Evolutionary conservation across 2,329 filamentous ascomycete species (phyloP).

Genomic region (Verticillium zaregamsianum): DNA sequence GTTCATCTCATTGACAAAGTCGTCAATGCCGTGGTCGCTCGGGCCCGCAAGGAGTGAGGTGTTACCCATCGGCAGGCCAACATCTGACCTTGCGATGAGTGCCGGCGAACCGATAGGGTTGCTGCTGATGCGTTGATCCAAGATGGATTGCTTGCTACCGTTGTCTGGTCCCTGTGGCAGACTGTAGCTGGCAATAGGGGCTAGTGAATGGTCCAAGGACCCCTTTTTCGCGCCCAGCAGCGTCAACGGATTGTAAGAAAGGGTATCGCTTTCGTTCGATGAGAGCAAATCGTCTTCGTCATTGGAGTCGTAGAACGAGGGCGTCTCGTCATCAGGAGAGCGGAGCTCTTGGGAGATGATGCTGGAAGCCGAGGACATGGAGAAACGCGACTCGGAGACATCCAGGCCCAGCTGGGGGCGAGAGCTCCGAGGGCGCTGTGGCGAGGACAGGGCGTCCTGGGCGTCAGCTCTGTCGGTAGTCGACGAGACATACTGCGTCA

Average conservation of each 20-base stretch:
- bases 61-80: constrained; percentile 4
- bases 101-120: constrained; percentile 4
- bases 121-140: not conserved
- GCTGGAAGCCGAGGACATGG: constrained; percentile 25
- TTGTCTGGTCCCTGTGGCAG: constrained; percentile 32
- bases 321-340: constrained; percentile 35
- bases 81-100: constrained; percentile 2
- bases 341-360: constrained; percentile 29
- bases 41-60: constrained; percentile 25
- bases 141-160: constrained; percentile 14
- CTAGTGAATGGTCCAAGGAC: constrained; percentile 17
- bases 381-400: constrained; percentile 21
- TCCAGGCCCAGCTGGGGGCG: constrained; percentile 9
- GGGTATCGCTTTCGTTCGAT: constrained; percentile 30
- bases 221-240: constrained; percentile 9
- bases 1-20: constrained; percentile 41
- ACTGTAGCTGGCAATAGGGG: constrained; percentile 39
- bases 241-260: constrained; percentile 20
- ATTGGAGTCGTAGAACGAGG: constrained; percentile 43
- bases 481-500: constrained; percentile 12
- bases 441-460: not conserved
- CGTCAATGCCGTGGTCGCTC: constrained; percentile 32
- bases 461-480: not conserved
- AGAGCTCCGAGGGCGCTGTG: constrained; percentile 1
- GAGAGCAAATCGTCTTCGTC: constrained; percentile 27